Base-by-base conservation (phyloP, 2,329 filamentous ascomycete genomes). In the Ophiostoma novo-ulmi region DNA sequence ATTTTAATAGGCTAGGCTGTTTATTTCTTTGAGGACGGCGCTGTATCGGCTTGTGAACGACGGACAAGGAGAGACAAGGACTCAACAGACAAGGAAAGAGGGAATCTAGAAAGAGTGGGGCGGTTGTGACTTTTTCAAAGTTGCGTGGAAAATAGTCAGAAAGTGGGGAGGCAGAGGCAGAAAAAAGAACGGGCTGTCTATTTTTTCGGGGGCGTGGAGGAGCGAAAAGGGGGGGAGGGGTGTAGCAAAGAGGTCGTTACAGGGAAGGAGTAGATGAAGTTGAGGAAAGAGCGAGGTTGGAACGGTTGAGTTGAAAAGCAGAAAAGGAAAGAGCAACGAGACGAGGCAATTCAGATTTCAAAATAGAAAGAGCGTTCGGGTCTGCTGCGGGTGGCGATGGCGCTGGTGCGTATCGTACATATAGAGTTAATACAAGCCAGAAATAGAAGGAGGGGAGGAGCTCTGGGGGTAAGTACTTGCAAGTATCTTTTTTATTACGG, bases 1-100 rank as follows among this genome's bases (percentile, higher is more conserved):
- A 65, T 41, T 65, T 63, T 65, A 38, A 61, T 71, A 17, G 58
- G 17, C 63, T 65, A 39, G 63, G 52, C 36, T 39, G 4, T 71
- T 38, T 69, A 52, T 71, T 66, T 67, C 67, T 41, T 63, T 41
- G 41, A 17, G 52, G 55, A 17, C 65, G 65, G 65, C 65, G 52
- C 65, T 72, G 55, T 72, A 69, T 70, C 68, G 70, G 70, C 70
- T 65, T 70, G 70, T 70, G 65, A 71, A 70, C 44, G 58, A 69
- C 22, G 55, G 66, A 69, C 58, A 52, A 36, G 41, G 38, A 70
- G n/a, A 36, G 8, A 39, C 38, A 38, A 39, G 36, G 61, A 58
- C n/a, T 11, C 10, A 14, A 41, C 39, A 61, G n/a, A 38, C 63
- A 65, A 65, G 35, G 63, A 65, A 65, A 17, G 31, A 64, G 52